phyloP scores from a whole-genome alignment of 2,329 filamentous ascomycete species.

The Colletotrichum navitas region DNA sequence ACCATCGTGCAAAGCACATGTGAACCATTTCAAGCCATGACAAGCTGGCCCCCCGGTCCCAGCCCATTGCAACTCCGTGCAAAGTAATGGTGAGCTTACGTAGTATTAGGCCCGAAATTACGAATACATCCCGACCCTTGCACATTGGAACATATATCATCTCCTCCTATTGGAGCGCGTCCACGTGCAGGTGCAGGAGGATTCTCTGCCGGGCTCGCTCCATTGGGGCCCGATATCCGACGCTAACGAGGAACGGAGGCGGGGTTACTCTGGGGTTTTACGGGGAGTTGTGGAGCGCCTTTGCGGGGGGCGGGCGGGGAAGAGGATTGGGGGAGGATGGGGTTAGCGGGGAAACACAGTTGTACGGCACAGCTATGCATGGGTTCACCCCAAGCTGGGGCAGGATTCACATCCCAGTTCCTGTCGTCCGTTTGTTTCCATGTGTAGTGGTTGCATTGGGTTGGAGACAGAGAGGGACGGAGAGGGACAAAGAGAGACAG shows the following conservation, averaged over 20 bases:
- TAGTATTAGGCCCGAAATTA: too few species aligned
- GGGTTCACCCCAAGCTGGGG: background rate
- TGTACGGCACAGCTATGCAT: background rate
- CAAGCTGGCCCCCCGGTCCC: background rate
- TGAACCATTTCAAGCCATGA: constrained; percentile 1
- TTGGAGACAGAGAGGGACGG: background rate
- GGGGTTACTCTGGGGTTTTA: constrained; percentile 35
- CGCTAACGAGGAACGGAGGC: background rate
- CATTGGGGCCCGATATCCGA: constrained; percentile 31
- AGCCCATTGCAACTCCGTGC: background rate
- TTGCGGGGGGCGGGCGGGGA: constrained; percentile 19
- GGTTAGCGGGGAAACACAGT: constrained; percentile 10
- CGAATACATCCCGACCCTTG: constrained; percentile 1
- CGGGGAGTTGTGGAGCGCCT: constrained; percentile 7
- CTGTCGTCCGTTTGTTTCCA: constrained; percentile 11
- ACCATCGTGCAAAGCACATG: background rate
- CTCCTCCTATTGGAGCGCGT: constrained; percentile 36
- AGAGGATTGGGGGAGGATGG: background rate
- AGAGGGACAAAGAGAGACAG: too few species aligned
- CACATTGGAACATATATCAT: background rate
- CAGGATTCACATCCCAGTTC: constrained; percentile 28
- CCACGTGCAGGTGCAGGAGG: background rate
- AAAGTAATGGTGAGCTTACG: too few species aligned
- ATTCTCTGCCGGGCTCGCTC: constrained; percentile 26
- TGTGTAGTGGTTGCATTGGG: constrained; percentile 12